Evolutionary conservation across 1,139 yeast genomes (phyloP), one percentile per base, ranked within the genome.

Genomic region (Suhomyces terraborum): DNA sequence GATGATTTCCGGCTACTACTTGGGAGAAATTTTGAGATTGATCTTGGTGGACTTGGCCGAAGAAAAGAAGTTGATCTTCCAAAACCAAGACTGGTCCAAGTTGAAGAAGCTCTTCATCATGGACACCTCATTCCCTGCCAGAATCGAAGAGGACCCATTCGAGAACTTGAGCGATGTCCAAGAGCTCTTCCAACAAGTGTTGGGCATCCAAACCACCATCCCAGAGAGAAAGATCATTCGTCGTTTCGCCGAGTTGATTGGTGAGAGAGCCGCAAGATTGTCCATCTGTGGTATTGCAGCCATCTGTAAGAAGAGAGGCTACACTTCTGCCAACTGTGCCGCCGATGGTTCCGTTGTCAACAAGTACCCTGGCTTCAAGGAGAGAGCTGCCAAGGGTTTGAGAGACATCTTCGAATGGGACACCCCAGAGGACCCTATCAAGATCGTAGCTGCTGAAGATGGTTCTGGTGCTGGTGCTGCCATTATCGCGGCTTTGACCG

Each of bases 381-480:
- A 83, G 60, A 81, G 96, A 62, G 96, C 96, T 30, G 95, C 95
- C 39, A 76, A 79, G 61, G 97, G 88, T 43, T 78, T 93, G 61
- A 82, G 84, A 65, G 98, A 89, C 61, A 87, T 93, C 53, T 88
- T 89, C 62, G 93, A 77, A 52, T 91, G 97, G 96, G 73, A 75
- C 30, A 54, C 62, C 40, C 66, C 67, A 41, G 80, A 82, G 50
- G 87, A 86, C 61, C 97, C 97, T 50, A 80, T 93, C 59, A 67
- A 73, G 50, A 79, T 91, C 56, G 87, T 86, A 31, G 85, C 91
- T 42, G 98, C 98, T 50, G 97, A 91, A 69, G 98, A 93, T 70
- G 98, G 98, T 54, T 84, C 95, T 41, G 98, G 98, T 69, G 98
- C 87, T 32, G 98, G 98, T 59, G 98, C 98, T 41, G 98, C 98